Evolutionary conservation across 2,329 filamentous ascomycete species (phyloP).

Genomic region (Rutstroemia sp.): DNA sequence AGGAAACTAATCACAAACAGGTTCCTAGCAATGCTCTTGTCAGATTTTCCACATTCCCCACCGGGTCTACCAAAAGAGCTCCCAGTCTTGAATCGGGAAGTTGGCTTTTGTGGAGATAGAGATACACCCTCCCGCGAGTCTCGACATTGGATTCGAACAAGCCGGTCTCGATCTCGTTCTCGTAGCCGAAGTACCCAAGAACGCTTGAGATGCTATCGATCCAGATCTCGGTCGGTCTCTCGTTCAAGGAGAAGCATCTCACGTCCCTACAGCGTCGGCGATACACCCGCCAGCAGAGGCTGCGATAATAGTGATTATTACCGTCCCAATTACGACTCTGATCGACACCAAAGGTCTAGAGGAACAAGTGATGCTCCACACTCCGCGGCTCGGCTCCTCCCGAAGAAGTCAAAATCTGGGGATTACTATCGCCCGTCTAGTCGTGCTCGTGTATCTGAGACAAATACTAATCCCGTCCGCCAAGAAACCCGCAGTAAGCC

Average conservation of each 20-base stretch:
- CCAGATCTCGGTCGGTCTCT: neutral
- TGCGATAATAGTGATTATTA: neutral
- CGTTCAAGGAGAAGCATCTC: neutral
- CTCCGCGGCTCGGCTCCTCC: neutral
- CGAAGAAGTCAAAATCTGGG: neutral
- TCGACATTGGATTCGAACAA: neutral
- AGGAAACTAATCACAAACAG: no score
- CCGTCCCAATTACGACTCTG: neutral
- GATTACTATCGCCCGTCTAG: neutral
- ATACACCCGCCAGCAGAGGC: neutral
- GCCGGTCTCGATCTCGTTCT: neutral
- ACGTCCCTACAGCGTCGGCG: neutral
- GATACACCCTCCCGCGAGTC: neutral
- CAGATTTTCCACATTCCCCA: no score
- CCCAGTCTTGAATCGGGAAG: no score
- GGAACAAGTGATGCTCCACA: neutral
- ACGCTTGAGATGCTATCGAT: neutral
- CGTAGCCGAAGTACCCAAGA: neutral
- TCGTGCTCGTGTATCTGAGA: neutral
- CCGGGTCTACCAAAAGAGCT: no score
- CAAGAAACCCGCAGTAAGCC: neutral
- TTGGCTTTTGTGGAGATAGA: no score
- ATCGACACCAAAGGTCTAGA: neutral
- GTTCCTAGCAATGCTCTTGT: no score
- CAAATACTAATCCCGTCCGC: neutral